Conservation (phyloP, 1,284 basidiomycete species). For the Hymenochaete sp. region DNA sequence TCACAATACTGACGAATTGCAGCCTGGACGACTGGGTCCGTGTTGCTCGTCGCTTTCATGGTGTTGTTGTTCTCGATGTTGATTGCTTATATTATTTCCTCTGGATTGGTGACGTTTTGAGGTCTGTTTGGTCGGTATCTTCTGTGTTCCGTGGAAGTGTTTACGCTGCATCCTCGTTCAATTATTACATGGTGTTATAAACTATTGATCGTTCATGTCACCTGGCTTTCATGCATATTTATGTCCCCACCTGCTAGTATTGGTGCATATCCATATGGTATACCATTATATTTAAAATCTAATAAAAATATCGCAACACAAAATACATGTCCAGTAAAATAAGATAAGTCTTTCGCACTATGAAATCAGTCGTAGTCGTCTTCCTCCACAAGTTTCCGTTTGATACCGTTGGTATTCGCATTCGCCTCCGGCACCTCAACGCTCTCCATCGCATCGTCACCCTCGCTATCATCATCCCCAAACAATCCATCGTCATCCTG, state of each 20-base stretch:
- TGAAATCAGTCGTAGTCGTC: constrained; percentile 66
- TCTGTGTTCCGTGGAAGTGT: no score
- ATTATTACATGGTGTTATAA: no score
- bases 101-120: constrained; percentile 6
- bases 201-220: no score
- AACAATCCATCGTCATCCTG: constrained; percentile 56
- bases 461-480: constrained; percentile 55
- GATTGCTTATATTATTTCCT: constrained; percentile 10
- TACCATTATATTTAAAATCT: constrained; percentile 11
- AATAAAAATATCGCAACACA: no score
- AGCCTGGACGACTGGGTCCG: constrained; percentile 29
- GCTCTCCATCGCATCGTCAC: constrained; percentile 69
- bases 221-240: no score
- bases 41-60: constrained; percentile 29
- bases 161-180: no score
- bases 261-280: constrained; percentile 2
- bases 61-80: constrained; percentile 29
- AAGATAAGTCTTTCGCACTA: background rate
- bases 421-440: constrained; percentile 39
- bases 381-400: constrained; percentile 73
- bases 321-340: no score
- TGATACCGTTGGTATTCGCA: constrained; percentile 47
- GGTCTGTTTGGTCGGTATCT: background rate
- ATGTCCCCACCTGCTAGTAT: background rate
- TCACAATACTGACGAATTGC: background rate